These are phyloP conservation scores for Westerdykella sp. DNA, from an alignment of 2,329 filamentous ascomycete species.

Conservation along the genomic window DNA sequence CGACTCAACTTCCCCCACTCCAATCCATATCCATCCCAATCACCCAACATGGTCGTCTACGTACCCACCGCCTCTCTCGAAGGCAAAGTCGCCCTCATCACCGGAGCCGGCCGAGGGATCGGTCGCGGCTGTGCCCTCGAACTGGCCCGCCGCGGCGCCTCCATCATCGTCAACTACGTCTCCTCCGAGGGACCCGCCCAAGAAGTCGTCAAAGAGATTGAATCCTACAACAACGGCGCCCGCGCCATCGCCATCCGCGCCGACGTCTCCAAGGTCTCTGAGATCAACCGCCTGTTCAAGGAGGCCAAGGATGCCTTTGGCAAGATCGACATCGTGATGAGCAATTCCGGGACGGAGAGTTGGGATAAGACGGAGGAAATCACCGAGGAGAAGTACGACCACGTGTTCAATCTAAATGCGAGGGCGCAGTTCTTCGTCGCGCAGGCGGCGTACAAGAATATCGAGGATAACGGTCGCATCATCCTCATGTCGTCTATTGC, in stretches of 20 bases:
- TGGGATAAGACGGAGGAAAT: slow-evolving; percentile 65
- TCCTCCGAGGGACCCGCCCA: slow-evolving; percentile 47
- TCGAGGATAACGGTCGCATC: slow-evolving; percentile 63
- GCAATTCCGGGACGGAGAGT: slow-evolving; percentile 55
- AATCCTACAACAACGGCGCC: slow-evolving; percentile 43
- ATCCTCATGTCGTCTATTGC: slow-evolving; percentile 71
- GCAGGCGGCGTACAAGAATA: slow-evolving; percentile 66
- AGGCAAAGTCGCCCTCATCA: slow-evolving; percentile 55
- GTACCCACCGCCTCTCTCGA: slow-evolving; percentile 47
- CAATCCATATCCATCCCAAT: background rate
- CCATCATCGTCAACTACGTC: slow-evolving; percentile 61
- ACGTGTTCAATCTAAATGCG: slow-evolving; percentile 63
- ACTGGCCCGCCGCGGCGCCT: slow-evolving; percentile 59
- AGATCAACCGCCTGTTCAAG: slow-evolving; percentile 55
- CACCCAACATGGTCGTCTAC: slow-evolving; percentile 35
- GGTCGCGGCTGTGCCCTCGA: slow-evolving; percentile 61
- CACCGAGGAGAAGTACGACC: slow-evolving; percentile 64
- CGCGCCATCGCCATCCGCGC: slow-evolving; percentile 54
- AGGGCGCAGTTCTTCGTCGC: slow-evolving; percentile 72
- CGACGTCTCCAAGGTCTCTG: slow-evolving; percentile 48
- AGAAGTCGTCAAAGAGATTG: slow-evolving; percentile 44
- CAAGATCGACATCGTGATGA: slow-evolving; percentile 46
- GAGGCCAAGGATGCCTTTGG: slow-evolving; percentile 41
- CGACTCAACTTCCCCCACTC: background rate
- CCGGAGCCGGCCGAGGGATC: slow-evolving; percentile 59